Evolutionary conservation across 495 filamentous ascomycete genomes (phyloP), one percentile per base, ranked within the genome.

Genomic region (Neurospora sp.): DNA sequence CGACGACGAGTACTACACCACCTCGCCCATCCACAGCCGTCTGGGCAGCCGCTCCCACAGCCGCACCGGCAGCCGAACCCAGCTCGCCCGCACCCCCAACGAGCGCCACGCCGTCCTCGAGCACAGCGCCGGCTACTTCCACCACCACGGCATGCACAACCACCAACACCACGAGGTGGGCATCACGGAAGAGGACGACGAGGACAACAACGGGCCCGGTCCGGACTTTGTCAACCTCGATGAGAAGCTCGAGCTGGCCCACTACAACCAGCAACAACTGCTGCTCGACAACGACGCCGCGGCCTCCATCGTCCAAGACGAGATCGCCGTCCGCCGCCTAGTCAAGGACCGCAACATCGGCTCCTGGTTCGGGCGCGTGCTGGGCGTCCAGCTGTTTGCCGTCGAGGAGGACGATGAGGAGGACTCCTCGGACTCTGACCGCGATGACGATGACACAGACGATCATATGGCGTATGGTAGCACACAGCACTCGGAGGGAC

Each of bases 301-400:
- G 79, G 69, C 81, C 82, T 18, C 16, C 20, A 35, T 61, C 9
- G n/a, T 22, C 5, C 73, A 72, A 7, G 88, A 89, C 75, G 88
- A 91, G 77, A 87, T 87, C 38, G 80, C 86, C 14, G 79, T 89
- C 5, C 84, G 85, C 71, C 79, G 84, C 71, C 77, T 91, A 18
- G 85, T 89, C 31, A 80, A 85, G 70, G 84, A 88, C 72, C 86
- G 86, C n/a, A 88, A 87, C 59, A 80, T 94, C n/a, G 91, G 91
- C 0, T 86, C 88, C 11, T 93, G 91, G 89, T 85, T 97, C 74
- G 92, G 92, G 75, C 85, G 87, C 68, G 76, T 94, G 72, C 86
- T 94, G 44, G 90, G 90, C 8, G 94, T 93, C 87, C 91, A 89
- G 18, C 80, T 96, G 20, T 95, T 96, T 79, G 88, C 90, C 9